A percentile compares a stretch with the other conserved stretches of the same genome.
phyloP scores from a whole-genome alignment of 257 asterid species.

The Salvia hispanica region DNA sequence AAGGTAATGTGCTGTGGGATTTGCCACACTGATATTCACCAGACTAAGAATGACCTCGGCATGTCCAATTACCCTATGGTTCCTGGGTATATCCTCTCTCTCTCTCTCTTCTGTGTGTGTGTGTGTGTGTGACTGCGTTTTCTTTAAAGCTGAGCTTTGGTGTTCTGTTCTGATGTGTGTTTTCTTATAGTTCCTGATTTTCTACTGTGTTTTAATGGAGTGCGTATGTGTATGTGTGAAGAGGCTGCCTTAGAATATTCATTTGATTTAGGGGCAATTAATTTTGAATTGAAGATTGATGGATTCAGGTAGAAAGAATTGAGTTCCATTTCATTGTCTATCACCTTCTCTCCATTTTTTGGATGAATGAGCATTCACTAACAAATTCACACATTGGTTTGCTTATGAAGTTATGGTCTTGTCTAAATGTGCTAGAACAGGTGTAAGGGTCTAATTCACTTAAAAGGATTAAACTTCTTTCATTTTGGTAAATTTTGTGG shows the following conservation, averaged over 20 bases:
- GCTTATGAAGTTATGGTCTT: background rate
- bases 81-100: slow-evolving; percentile 67
- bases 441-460: background rate
- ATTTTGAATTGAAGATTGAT: background rate
- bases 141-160: background rate
- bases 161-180: background rate
- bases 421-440: background rate
- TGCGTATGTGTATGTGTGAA: background rate
- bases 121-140: no score
- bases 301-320: background rate
- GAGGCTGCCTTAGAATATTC: background rate
- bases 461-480: background rate
- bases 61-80: slow-evolving; percentile 96
- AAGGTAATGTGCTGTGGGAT: slow-evolving; percentile 84
- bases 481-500: background rate
- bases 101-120: background rate
- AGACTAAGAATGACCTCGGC: slow-evolving; percentile 88
- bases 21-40: slow-evolving; percentile 88
- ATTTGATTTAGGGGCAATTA: background rate
- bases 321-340: background rate
- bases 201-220: background rate
- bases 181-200: background rate
- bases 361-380: background rate
- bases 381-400: background rate
- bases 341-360: background rate